A percentile compares a stretch with the other conserved stretches of the same genome.
Evolutionary conservation across 1,284 basidiomycete species (phyloP).

Genomic region (Fomitiporia mediterranea): DNA sequence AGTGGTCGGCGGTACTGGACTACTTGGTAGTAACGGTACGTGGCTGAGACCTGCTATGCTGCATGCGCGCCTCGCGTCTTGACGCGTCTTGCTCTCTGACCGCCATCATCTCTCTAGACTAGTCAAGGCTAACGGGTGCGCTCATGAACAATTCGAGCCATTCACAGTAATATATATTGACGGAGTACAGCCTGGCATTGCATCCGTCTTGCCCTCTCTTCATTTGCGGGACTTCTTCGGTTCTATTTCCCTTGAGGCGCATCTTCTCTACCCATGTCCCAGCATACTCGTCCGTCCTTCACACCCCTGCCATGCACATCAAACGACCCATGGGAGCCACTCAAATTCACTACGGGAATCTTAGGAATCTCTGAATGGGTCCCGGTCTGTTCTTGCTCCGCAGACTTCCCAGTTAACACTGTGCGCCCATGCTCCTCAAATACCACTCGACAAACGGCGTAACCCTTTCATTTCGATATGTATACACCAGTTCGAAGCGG

Average conservation of each 20-base stretch:
- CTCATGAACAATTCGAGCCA: background rate
- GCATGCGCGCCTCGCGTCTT: background rate
- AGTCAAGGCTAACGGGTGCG: background rate
- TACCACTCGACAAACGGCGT: background rate
- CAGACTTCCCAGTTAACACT: constrained; percentile 40
- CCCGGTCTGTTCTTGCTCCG: constrained; percentile 38
- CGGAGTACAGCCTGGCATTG: background rate
- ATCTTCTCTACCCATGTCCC: background rate
- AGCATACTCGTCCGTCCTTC: constrained; percentile 5
- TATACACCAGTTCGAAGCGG: constrained; percentile 53
- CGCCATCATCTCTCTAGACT: background rate
- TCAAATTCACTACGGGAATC: background rate
- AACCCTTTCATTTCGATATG: background rate
- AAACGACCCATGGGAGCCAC: constrained; percentile 1
- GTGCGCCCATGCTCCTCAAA: constrained; percentile 25
- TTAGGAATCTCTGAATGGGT: constrained; percentile 26
- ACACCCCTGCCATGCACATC: constrained; percentile 10
- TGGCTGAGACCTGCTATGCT: background rate
- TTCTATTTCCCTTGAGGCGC: background rate
- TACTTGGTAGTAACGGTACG: background rate
- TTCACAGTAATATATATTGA: background rate
- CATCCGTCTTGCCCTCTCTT: background rate
- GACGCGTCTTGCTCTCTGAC: background rate
- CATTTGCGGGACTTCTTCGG: constrained; percentile 3
- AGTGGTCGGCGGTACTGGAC: background rate